Evolutionary conservation across 1,284 basidiomycete species (phyloP), one percentile per base, ranked within the genome.

Genomic region (Ustilago trichophora): DNA sequence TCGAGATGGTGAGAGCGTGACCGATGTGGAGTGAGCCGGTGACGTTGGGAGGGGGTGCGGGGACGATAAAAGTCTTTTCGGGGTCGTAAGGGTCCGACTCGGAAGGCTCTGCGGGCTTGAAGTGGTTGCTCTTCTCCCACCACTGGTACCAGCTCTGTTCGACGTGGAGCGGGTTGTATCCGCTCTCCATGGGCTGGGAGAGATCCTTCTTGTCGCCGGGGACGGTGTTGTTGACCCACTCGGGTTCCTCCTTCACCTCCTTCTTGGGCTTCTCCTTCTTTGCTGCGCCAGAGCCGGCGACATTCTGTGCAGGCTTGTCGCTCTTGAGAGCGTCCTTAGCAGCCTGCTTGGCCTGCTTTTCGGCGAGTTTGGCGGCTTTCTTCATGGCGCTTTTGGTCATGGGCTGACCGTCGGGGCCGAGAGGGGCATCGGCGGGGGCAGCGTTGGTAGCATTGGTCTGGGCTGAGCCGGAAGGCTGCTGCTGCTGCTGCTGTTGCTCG

Each of bases 71-170:
- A 8, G 85, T 83, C 24, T 75, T 78, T 38, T 75, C 73, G 11
- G 81, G 78, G 60, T 80, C 69, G 51, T 72, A 58, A 38, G 73
- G 75, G 65, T 79, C 59, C n/a, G 71, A 72, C 29, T 80, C 76
- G 42, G 74, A 73, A 25, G 70, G 75, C 56, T 78, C 75, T 40
- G 63, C 55, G 1, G 96, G 96, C 71, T 88, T 86, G 86, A 98
- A 98, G 86, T 90, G 96, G 11, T 91, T 91, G 80, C 91, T 86
- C 24, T 88, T 87, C 52, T 89, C 85, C 96, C 96, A 98, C 96
- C 96, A 98, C 76, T 95, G 92, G 80, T 97, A 98, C 93, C 96
- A 98, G 10, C 93, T 90, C 6, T 93, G 87, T 82, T 98, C 96
- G 66, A 98, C 90, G 47, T 92, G 92, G 70, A 91, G 89, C 11